These are phyloP conservation scores for Xylaria multiplex DNA, from an alignment of 2,329 filamentous ascomycete genomes.

Conservation along the genomic window DNA sequence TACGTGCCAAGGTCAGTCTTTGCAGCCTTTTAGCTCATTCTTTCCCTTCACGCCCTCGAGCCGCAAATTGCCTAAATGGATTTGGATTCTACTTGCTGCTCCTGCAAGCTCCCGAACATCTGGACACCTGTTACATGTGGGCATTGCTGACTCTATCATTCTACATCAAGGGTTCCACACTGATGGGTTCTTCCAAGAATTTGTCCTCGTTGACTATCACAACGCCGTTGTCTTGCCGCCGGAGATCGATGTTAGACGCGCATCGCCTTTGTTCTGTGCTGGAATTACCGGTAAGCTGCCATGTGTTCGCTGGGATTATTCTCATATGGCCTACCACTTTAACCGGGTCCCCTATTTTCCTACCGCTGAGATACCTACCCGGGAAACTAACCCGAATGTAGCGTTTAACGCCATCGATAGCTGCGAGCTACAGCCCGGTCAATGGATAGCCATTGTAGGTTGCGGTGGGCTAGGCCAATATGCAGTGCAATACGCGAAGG, in stretches of 20 bases:
- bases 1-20: constrained; percentile 11
- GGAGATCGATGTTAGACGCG: constrained; percentile 27
- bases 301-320: not conserved
- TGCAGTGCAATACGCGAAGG: constrained; percentile 32
- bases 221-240: constrained; percentile 28
- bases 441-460: constrained; percentile 34
- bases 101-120: not conserved
- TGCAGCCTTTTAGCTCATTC: too few species aligned
- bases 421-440: constrained; percentile 31
- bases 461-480: constrained; percentile 34
- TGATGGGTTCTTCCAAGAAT: constrained; percentile 33
- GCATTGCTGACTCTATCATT: too few species aligned
- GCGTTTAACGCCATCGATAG: constrained; percentile 32
- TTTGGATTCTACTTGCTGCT: too few species aligned
- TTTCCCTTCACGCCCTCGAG: too few species aligned
- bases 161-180: constrained; percentile 19
- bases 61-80: too few species aligned
- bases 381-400: constrained; percentile 6
- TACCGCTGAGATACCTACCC: not conserved
- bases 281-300: constrained; percentile 31
- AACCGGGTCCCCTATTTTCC: not conserved
- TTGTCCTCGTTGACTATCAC: constrained; percentile 28
- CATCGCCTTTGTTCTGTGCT: constrained; percentile 31
- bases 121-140: too few species aligned
- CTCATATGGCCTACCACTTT: not conserved